Percentiles rank a stretch among this genome's conserved stretches.
phyloP scores from a whole-genome alignment of 768 basidiomycete species.

The Boletus rubroflammeus region DNA sequence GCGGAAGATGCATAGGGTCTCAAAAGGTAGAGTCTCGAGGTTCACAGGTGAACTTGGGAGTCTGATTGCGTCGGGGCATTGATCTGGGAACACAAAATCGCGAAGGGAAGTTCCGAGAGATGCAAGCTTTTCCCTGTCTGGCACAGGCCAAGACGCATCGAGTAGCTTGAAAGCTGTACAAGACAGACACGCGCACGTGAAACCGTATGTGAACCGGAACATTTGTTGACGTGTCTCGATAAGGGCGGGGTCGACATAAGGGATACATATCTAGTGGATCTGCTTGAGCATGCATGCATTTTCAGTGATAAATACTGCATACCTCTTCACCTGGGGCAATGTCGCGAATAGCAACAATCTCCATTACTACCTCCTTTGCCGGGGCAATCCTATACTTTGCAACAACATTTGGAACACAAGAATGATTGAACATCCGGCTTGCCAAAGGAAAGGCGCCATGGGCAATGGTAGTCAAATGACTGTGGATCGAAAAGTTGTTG shows the following conservation, averaged over 20 bases:
- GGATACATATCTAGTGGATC: slow-evolving; percentile 57
- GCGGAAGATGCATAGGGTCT: slow-evolving; percentile 44
- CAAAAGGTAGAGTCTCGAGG: slow-evolving; percentile 34
- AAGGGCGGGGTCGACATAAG: slow-evolving; percentile 78
- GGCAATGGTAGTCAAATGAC: slow-evolving; percentile 63
- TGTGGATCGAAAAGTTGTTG: slow-evolving; percentile 79
- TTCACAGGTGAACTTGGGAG: slow-evolving; percentile 30
- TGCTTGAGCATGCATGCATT: background rate
- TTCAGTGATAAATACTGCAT: background rate
- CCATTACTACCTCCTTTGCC: slow-evolving; percentile 47
- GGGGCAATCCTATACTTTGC: slow-evolving; percentile 51
- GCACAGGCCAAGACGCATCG: slow-evolving; percentile 39
- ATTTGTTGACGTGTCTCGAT: slow-evolving; percentile 56
- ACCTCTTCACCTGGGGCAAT: slow-evolving; percentile 67
- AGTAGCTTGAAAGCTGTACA: slow-evolving; percentile 45
- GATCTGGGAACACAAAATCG: slow-evolving; percentile 36
- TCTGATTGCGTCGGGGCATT: slow-evolving; percentile 14
- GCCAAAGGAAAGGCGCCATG: slow-evolving; percentile 76
- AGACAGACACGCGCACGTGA: slow-evolving; percentile 58
- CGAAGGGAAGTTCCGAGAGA: slow-evolving; percentile 34
- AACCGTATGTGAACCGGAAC: slow-evolving; percentile 62
- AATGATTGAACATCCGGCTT: slow-evolving; percentile 82
- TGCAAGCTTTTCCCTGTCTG: slow-evolving; percentile 16
- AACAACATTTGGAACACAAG: slow-evolving; percentile 71
- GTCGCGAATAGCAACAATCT: slow-evolving; percentile 59